Evolutionary conservation across 768 basidiomycete genomes (phyloP), one percentile per base, ranked within the genome.

Genomic region (Suillus spraguei): DNA sequence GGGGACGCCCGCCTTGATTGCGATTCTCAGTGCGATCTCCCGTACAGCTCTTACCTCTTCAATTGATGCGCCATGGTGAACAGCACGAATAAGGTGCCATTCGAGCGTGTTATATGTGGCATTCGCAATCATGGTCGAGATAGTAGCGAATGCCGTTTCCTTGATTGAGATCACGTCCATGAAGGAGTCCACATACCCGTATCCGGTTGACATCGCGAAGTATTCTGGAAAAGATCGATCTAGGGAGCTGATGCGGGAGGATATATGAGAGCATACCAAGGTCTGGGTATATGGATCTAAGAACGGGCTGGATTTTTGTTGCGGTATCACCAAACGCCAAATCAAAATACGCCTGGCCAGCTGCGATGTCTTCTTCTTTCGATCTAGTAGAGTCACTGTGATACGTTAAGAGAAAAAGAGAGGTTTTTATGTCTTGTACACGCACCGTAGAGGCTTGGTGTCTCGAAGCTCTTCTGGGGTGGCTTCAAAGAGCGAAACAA

Each of bases 11-110:
- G 80, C 77, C 20, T 76, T 72, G 13, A 71, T 70, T 3, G 83
- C 82, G 10, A 85, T 80, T 52, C 81, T 78, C 44, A 90, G 83
- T 17, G 85, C 77, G 50, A 88, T 85, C 50, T 78, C 68, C 22
- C 89, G 77, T 11, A 87, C 84, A 3, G 87, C 87, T 46, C 74
- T 74, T 8, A 81, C 80, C 67, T 89, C 81, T 16, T 83, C 84
- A n/a, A 77, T 62, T 3, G 79, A 82, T 13, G 87, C 88, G 3
- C 87, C 87, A 50, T 79, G 76, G 60, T 85, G 76, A 50, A 79
- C 76, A 4, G 88, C 87, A 16, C 84, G 84, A 16, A 78, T 76
- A 22, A 90, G 76, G 68, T 90, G 89, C 88, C 88, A 90, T n/a
- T 65, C 74, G 33, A 87, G 83, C 68, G 88, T 88, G 42, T 77